A percentile compares a stretch with the other conserved stretches of the same genome.
Conservation (phyloP, 768 basidiomycete genomes). For the Neoboletus brunneissimus region DNA sequence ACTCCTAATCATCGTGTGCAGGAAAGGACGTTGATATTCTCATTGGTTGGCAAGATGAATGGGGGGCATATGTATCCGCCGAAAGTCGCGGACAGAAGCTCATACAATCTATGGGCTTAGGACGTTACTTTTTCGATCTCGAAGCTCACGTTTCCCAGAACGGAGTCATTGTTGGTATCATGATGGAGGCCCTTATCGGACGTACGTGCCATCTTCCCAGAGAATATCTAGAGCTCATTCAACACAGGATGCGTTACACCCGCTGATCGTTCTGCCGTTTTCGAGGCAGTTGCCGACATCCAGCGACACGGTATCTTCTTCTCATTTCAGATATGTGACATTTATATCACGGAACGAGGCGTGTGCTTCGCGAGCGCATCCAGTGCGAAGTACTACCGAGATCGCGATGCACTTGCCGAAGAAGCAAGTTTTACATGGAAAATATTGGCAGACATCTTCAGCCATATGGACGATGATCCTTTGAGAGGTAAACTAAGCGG, state of each 20-base stretch:
- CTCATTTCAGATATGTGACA: conserved; percentile 15
- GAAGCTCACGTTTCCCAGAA: conserved; percentile 30
- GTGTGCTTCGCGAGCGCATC: conserved; percentile 28
- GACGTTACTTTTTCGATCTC: conserved; percentile 30
- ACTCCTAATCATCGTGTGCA: conserved; percentile 3
- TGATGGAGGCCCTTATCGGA: conserved; percentile 30
- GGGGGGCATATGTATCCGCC: conserved; percentile 21
- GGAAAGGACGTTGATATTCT: conserved; percentile 28
- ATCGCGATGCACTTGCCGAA: conserved; percentile 27
- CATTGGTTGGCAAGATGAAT: conserved; percentile 27
- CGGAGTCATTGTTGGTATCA: conserved; percentile 31
- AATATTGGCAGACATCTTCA: conserved; percentile 21
- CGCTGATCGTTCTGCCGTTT: conserved; percentile 29
- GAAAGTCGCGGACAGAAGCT: conserved; percentile 32
- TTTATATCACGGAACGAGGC: conserved; percentile 30
- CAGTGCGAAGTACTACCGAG: conserved; percentile 14
- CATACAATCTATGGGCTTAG: conserved; percentile 27
- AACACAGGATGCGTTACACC: conserved; percentile 19
- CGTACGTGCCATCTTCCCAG: conserved; percentile 15
- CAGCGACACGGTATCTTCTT: conserved; percentile 29
- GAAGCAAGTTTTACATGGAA: conserved; percentile 18
- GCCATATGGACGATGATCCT: conserved; percentile 6
- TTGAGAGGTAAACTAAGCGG: background rate
- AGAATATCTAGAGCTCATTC: conserved; percentile 6
- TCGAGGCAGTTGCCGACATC: conserved; percentile 31